A percentile compares a stretch with the other conserved stretches of the same genome.
phyloP scores from a whole-genome alignment of 140 eudicot species.

The Cichorium intybus region DNA sequence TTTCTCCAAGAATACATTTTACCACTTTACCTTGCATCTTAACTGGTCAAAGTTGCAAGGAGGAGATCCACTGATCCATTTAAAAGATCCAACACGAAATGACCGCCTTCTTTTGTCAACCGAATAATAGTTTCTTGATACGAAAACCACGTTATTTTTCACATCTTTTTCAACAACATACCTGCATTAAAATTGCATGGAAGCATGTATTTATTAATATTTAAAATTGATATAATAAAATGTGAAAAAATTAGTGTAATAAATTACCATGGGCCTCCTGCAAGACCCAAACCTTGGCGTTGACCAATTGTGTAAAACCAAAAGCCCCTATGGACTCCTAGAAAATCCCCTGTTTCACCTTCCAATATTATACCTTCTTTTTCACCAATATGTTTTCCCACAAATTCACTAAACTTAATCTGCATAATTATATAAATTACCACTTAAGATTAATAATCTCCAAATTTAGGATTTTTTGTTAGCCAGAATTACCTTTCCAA shows the following conservation, averaged over 20 bases:
- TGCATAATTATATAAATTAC: constrained; percentile 25
- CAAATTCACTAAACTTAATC: constrained; percentile 95
- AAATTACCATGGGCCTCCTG: constrained; percentile 95
- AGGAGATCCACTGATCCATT: constrained; percentile 70
- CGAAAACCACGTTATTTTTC: constrained; percentile 74
- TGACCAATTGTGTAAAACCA: constrained; percentile 98
- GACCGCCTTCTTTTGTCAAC: constrained; percentile 88
- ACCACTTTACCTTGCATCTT: constrained; percentile 92
- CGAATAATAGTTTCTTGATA: constrained; percentile 82
- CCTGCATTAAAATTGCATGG: constrained; percentile 50
- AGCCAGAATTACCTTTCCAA: constrained; percentile 72
- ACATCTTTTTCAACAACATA: constrained; percentile 94
- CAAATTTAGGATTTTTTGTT: constrained; percentile 1
- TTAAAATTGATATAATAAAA: not conserved
- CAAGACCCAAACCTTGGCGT: constrained; percentile 94
- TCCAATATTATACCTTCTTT: constrained; percentile 85
- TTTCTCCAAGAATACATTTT: no score
- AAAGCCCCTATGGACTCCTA: constrained; percentile 84
- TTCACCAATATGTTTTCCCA: constrained; percentile 92
- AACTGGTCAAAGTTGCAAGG: constrained; percentile 46
- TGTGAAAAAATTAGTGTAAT: not conserved
- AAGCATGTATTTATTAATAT: not conserved
- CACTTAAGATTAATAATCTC: not conserved
- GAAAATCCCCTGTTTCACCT: constrained; percentile 90
- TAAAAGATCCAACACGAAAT: constrained; percentile 89